Percentiles rank a stretch among this genome's conserved stretches.
These are phyloP conservation scores for Hymenoscyphus linearis DNA, from an alignment of 2,329 filamentous ascomycete species.

Conservation along the genomic window DNA sequence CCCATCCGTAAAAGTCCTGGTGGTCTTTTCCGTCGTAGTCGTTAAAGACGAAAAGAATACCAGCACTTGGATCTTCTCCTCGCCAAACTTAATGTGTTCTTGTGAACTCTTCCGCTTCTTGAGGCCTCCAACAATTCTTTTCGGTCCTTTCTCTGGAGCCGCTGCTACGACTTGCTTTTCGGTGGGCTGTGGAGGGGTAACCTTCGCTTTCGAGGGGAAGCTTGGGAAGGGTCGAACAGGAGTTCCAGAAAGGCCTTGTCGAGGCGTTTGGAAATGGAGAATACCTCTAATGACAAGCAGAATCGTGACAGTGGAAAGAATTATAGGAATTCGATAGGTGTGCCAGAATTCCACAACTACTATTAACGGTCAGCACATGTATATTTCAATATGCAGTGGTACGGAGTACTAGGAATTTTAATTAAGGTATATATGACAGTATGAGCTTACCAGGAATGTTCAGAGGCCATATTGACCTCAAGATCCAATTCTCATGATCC, in stretches of 20 bases:
- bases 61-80: slow-evolving; percentile 59
- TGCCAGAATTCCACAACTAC: slow-evolving; percentile 39
- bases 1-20: slow-evolving; percentile 54
- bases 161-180: slow-evolving; percentile 19
- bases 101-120: slow-evolving; percentile 25
- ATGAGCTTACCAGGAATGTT: background rate
- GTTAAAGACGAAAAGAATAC: slow-evolving; percentile 90
- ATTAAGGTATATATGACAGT: background rate
- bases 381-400: background rate
- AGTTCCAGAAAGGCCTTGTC: slow-evolving; percentile 29
- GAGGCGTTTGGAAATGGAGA: slow-evolving; percentile 30
- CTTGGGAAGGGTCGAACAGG: slow-evolving; percentile 24
- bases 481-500: background rate
- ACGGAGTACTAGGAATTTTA: background rate
- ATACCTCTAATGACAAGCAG: slow-evolving; percentile 33
- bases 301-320: slow-evolving; percentile 36
- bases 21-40: slow-evolving; percentile 72
- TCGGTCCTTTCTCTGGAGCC: slow-evolving; percentile 31
- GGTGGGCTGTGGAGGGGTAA: slow-evolving; percentile 7
- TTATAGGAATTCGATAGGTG: slow-evolving; percentile 39
- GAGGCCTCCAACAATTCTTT: slow-evolving; percentile 33
- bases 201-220: slow-evolving; percentile 21
- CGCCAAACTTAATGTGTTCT: slow-evolving; percentile 27
- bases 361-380: slow-evolving; percentile 11
- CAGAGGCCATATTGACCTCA: background rate